phyloP scores from a whole-genome alignment of 1,139 yeast genomes.

The Eremothecium coryli region DNA sequence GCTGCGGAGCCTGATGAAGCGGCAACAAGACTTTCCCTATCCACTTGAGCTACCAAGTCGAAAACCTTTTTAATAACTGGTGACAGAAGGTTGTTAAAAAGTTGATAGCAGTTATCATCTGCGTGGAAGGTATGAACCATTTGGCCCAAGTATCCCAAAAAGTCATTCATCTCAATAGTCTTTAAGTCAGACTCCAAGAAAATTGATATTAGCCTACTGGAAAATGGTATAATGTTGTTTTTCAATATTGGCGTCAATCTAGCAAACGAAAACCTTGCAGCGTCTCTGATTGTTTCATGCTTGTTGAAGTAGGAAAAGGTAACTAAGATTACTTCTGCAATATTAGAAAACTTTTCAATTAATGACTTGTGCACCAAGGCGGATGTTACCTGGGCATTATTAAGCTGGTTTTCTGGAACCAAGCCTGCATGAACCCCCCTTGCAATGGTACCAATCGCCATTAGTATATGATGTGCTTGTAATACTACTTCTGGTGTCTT shows the following conservation, averaged over 20 bases:
- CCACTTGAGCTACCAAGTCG: conserved; percentile 35
- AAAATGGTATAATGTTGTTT: conserved; percentile 46
- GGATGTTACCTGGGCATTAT: conserved; percentile 27
- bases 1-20: conserved; percentile 13
- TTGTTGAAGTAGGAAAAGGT: conserved; percentile 69
- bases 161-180: conserved; percentile 64
- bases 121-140: conserved; percentile 67
- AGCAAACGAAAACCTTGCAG: conserved; percentile 79
- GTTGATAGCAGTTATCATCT: conserved; percentile 59
- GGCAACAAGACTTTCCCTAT: conserved; percentile 30
- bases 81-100: conserved; percentile 61
- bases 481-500: conserved; percentile 43
- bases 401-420: conserved; percentile 32
- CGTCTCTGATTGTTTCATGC: conserved; percentile 67
- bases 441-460: conserved; percentile 85
- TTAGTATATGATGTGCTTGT: conserved; percentile 76
- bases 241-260: conserved; percentile 73
- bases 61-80: conserved; percentile 67
- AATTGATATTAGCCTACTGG: conserved; percentile 62
- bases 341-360: conserved; percentile 51
- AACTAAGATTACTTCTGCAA: conserved; percentile 75
- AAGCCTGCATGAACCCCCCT: conserved; percentile 52
- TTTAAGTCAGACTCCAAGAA: conserved; percentile 59
- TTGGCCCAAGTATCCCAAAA: conserved; percentile 80
- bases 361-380: conserved; percentile 25